Conservation (phyloP, 2,329 filamentous ascomycete species). For the Pyricularia sp. region DNA sequence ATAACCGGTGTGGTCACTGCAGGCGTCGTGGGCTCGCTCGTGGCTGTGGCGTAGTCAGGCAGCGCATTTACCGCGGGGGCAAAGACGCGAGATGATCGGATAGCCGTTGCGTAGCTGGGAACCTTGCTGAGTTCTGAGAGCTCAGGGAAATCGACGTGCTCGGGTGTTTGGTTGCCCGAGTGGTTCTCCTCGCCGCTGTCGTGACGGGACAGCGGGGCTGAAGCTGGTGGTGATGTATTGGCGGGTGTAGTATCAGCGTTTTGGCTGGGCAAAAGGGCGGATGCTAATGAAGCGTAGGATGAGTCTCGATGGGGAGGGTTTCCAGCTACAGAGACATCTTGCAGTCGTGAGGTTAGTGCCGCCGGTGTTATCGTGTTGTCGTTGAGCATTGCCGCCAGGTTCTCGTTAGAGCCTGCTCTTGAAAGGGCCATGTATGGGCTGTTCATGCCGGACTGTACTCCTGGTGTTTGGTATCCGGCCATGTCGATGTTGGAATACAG, state of each 20-base stretch:
- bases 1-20: constrained; percentile 19
- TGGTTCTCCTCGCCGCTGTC: constrained; percentile 38
- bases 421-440: constrained; percentile 70
- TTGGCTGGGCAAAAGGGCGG: background rate
- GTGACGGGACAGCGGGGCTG: constrained; percentile 40
- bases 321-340: constrained; percentile 49
- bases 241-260: background rate
- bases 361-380: constrained; percentile 37
- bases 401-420: constrained; percentile 71
- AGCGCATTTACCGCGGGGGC: constrained; percentile 38
- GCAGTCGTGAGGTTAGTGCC: constrained; percentile 55
- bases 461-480: constrained; percentile 72
- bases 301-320: constrained; percentile 30
- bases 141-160: constrained; percentile 48
- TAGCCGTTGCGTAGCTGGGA: constrained; percentile 68
- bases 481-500: constrained; percentile 82
- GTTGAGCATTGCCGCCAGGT: constrained; percentile 54
- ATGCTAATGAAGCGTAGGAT: constrained; percentile 20
- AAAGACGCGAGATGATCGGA: constrained; percentile 47
- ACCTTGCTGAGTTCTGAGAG: constrained; percentile 61
- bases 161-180: constrained; percentile 44
- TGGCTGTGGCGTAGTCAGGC: constrained; percentile 58
- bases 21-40: constrained; percentile 8
- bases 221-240: constrained; percentile 29
- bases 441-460: constrained; percentile 60